These are phyloP conservation scores for Leccinum pachyderme DNA, from an alignment of 1,284 basidiomycete genomes.

Conservation along the genomic window DNA sequence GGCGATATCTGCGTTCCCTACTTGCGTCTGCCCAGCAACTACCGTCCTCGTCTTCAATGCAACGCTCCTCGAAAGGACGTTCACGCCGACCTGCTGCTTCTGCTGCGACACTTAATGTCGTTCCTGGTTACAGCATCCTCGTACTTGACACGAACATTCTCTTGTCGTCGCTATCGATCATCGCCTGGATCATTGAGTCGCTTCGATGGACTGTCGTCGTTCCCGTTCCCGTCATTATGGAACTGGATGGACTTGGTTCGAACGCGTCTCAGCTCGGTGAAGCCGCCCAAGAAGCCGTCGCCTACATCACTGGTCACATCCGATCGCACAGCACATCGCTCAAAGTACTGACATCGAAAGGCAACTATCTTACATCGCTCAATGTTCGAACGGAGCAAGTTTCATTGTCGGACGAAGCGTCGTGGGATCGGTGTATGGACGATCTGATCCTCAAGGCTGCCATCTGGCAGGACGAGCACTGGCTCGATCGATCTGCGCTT, in stretches of 20 bases:
- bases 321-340: conserved; percentile 74
- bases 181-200: conserved; percentile 78
- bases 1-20: conserved; percentile 61
- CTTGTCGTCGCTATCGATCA: conserved; percentile 72
- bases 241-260: conserved; percentile 85
- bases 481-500: conserved; percentile 78
- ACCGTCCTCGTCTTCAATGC: conserved; percentile 32
- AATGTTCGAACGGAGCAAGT: conserved; percentile 84
- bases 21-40: conserved; percentile 46
- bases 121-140: conserved; percentile 87
- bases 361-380: conserved; percentile 89
- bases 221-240: conserved; percentile 93
- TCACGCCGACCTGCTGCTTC: conserved; percentile 33
- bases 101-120: conserved; percentile 51
- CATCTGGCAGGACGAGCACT: conserved; percentile 91
- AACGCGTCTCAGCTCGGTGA: conserved; percentile 67
- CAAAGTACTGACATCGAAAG: conserved; percentile 93
- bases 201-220: conserved; percentile 86
- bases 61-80: conserved; percentile 38
- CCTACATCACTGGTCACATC: conserved; percentile 76
- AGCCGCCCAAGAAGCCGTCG: conserved; percentile 69
- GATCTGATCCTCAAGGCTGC: conserved; percentile 92
- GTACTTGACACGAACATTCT: conserved; percentile 95
- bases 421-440: conserved; percentile 83
- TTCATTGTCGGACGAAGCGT: conserved; percentile 59